Conservation (phyloP, 2,329 filamentous ascomycete species). For the Aureobasidium subglaciale region DNA sequence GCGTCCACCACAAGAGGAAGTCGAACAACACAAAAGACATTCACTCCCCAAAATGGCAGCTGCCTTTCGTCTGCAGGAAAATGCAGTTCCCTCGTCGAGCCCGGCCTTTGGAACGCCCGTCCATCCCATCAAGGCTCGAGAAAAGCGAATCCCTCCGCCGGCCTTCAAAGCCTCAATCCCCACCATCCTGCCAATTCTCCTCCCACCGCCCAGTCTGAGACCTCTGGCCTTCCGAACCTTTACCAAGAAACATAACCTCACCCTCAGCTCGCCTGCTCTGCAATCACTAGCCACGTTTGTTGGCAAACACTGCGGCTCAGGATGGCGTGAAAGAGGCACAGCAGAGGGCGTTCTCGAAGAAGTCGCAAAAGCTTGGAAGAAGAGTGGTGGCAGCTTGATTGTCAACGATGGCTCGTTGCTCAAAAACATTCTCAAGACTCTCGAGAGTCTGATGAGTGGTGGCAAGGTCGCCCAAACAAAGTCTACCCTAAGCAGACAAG, state of each 20-base stretch:
- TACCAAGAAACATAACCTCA: conserved; percentile 95
- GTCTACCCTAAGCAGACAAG: conserved; percentile 54
- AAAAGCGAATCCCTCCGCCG: conserved; percentile 35
- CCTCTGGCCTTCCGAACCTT: conserved; percentile 92
- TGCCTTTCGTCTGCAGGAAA: conserved; percentile 18
- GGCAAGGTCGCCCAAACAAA: conserved; percentile 56
- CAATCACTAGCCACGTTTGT: conserved; percentile 82
- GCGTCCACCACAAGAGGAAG: conserved; percentile 1
- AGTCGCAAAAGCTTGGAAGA: conserved; percentile 86
- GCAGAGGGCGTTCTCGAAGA: conserved; percentile 91
- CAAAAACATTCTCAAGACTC: conserved; percentile 70
- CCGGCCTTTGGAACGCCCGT: conserved; percentile 83
- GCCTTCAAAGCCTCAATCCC: conserved; percentile 47
- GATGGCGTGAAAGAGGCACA: conserved; percentile 91
- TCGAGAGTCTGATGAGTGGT: conserved; percentile 87
- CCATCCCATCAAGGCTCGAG: conserved; percentile 57
- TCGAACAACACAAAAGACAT: background rate
- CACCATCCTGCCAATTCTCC: conserved; percentile 76
- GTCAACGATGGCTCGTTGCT: conserved; percentile 70
- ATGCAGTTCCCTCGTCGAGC: conserved; percentile 73
- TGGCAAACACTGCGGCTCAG: conserved; percentile 86
- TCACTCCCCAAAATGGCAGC: conserved; percentile 21
- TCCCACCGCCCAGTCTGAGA: conserved; percentile 78
- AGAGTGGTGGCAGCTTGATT: conserved; percentile 78
- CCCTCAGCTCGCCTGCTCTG: conserved; percentile 78